A percentile compares a stretch with the other conserved stretches of the same genome.
Conservation (phyloP, 768 basidiomycete genomes). For the Hericium erinaceus region DNA sequence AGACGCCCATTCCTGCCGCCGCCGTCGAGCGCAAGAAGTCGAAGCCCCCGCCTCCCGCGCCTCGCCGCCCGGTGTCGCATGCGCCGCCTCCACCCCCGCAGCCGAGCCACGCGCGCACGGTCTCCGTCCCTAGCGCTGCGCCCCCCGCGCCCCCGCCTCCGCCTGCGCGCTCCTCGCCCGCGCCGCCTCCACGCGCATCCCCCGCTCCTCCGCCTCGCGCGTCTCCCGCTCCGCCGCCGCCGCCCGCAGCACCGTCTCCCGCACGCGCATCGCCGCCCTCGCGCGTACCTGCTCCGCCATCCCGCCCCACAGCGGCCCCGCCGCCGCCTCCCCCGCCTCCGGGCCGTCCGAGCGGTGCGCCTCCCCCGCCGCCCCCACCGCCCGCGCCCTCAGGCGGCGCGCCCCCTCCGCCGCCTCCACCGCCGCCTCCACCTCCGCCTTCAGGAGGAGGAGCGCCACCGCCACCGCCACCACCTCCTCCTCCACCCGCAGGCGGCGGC, state of each 20-base stretch:
- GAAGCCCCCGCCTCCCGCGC: constrained; percentile 27
- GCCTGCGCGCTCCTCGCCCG: constrained; percentile 17
- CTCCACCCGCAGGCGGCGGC: constrained; percentile 13
- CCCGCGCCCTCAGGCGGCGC: constrained; percentile 14
- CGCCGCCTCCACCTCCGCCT: constrained; percentile 20
- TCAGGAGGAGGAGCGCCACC: constrained; percentile 20
- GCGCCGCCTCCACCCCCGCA: constrained; percentile 30
- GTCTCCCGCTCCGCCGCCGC: constrained; percentile 18
- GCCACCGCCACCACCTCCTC: constrained; percentile 34
- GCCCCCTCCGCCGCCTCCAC: constrained; percentile 20
- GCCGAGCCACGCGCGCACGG: constrained; percentile 17
- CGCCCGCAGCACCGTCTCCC: constrained; percentile 25
- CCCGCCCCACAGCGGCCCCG: constrained; percentile 18
- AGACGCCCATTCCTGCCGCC: constrained; percentile 2
- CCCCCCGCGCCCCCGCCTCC: constrained; percentile 22
- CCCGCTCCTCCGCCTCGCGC: constrained; percentile 19
- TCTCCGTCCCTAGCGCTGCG: constrained; percentile 21
- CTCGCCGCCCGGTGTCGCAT: constrained; percentile 22
- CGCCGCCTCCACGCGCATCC: constrained; percentile 23
- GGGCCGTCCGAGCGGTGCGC: constrained; percentile 16
- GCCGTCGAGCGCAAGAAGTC: constrained; percentile 19
- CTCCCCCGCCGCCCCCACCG: constrained; percentile 28
- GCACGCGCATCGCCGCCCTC: constrained; percentile 27
- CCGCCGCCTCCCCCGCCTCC: constrained; percentile 20
- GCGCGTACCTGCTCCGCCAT: constrained; percentile 1